These are phyloP conservation scores for sorghum (Sorghum bicolor) DNA, from an alignment of 176 grass and related monocot species.

Conservation along the genomic window Sorghum_bicolor_NCBIv3 NC_012874.2:20287001-20287500, in stretches of 20 bases:
- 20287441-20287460: constrained; percentile 42
- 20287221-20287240: background rate
- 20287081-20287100: background rate
- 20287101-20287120: background rate
- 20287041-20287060: constrained; percentile 29
- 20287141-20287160: background rate
- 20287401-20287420: background rate
- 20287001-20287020: constrained; percentile 44
- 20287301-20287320: constrained; percentile 2
- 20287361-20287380: background rate
- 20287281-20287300: constrained; percentile 14
- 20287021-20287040: constrained; percentile 65
- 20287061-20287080: background rate
- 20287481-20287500: constrained; percentile 52
- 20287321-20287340: constrained; percentile 43
- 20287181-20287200: background rate
- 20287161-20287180: background rate
- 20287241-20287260: background rate
- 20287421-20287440: background rate
- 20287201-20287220: background rate
- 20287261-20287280: constrained; percentile 6
- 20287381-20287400: background rate
- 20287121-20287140: background rate
- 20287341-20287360: constrained; percentile 44
- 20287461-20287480: constrained; percentile 35